Evolutionary conservation across 441 rosid species (phyloP).

Genomic region (Syzygium malaccense): DNA sequence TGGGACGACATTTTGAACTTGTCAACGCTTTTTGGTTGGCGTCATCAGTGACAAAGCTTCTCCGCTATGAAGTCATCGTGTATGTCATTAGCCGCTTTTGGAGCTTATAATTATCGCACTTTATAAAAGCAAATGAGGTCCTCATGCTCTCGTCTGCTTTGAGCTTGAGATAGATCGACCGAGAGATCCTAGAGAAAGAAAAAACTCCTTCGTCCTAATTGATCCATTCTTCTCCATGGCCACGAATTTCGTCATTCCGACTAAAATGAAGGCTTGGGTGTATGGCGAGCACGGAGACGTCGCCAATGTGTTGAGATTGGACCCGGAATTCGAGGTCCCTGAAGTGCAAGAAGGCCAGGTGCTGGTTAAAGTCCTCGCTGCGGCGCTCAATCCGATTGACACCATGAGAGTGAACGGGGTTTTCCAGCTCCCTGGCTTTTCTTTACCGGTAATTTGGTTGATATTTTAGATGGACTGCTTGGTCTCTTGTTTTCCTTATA

Average conservation of each 20-base stretch:
- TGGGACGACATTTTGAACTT: background rate
- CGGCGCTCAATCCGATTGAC: conserved; percentile 81
- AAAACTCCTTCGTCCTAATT: background rate
- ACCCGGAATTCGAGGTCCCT: conserved; percentile 59
- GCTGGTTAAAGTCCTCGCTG: conserved; percentile 67
- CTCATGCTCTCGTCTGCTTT: background rate
- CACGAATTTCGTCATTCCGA: background rate
- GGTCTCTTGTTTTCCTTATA: background rate
- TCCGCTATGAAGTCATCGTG: background rate
- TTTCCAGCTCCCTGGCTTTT: conserved; percentile 11
- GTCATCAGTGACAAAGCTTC: background rate
- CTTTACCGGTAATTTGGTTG: background rate
- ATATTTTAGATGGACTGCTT: background rate
- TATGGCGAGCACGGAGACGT: background rate
- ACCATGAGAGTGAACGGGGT: conserved; percentile 65
- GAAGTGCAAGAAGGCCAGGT: conserved; percentile 68
- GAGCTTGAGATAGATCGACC: background rate
- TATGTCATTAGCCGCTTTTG: background rate
- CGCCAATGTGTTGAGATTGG: conserved; percentile 57
- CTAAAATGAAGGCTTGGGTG: conserved; percentile 3
- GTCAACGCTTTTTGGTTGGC: background rate
- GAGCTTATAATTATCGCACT: background rate
- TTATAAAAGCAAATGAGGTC: background rate
- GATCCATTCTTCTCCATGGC: background rate
- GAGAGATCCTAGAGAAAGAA: background rate